Conservation (phyloP, 2,329 filamentous ascomycete species). For the Teratosphaeriaceae sp. region DNA sequence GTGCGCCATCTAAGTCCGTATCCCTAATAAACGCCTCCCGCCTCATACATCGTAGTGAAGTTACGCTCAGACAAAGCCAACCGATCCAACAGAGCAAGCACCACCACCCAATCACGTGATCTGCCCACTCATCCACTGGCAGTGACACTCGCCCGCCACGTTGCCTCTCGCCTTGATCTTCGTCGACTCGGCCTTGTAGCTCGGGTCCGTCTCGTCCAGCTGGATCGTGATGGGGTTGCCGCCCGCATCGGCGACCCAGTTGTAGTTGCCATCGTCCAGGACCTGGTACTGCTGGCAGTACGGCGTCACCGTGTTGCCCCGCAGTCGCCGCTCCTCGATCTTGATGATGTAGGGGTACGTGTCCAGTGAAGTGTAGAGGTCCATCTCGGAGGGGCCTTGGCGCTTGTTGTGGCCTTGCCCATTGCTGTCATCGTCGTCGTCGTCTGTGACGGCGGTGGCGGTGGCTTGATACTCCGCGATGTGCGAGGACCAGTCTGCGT, state of each 20-base stretch:
- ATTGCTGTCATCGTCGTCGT: conserved; percentile 10
- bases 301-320: conserved; percentile 37
- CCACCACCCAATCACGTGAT: conserved; percentile 2
- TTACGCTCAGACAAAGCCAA: no score
- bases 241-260: conserved; percentile 28
- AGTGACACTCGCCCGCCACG: conserved; percentile 27
- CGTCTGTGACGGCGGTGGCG: neutral
- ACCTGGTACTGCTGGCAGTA: conserved; percentile 62
- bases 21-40: no score
- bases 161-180: conserved; percentile 13
- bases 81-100: no score
- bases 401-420: conserved; percentile 4
- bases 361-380: conserved; percentile 2
- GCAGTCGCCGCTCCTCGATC: conserved; percentile 57
- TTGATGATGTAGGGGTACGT: conserved; percentile 53
- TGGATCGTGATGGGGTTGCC: conserved; percentile 32
- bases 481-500: conserved; percentile 7
- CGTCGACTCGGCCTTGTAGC: conserved; percentile 10
- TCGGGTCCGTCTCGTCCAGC: conserved; percentile 37
- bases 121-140: conserved; percentile 28
- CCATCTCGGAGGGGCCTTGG: conserved; percentile 10
- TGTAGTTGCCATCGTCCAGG: conserved; percentile 43
- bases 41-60: neutral
- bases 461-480: neutral
- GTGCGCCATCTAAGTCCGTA: no score